Evolutionary conservation across 768 basidiomycete genomes (phyloP).

Genomic region (Phaffia australis): DNA sequence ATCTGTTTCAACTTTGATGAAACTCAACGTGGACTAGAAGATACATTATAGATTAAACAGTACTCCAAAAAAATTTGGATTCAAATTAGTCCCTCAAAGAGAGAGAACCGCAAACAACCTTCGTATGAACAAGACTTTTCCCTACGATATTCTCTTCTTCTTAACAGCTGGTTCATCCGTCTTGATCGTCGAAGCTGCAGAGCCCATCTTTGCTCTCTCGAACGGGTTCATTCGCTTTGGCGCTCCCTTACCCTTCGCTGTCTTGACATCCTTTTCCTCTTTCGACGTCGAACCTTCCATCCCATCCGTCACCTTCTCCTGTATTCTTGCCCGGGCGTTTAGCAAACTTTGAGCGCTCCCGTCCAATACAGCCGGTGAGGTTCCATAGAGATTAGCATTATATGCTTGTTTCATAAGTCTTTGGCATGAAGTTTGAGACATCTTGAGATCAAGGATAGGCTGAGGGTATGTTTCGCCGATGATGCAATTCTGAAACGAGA

Average conservation of each 20-base stretch:
- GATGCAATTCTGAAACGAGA: slow-evolving; percentile 30
- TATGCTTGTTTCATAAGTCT: slow-evolving; percentile 37
- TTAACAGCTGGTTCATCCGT: too few species aligned
- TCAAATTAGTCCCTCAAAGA: not conserved
- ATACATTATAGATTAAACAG: too few species aligned
- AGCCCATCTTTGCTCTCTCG: too few species aligned
- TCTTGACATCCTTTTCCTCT: too few species aligned
- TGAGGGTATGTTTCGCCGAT: slow-evolving; percentile 39
- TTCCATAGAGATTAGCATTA: slow-evolving; percentile 34
- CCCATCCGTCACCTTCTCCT: slow-evolving; percentile 21
- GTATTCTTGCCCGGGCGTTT: slow-evolving; percentile 17
- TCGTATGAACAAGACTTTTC: not conserved
- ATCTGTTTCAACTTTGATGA: too few species aligned
- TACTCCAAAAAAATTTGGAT: not conserved
- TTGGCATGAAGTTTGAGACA: slow-evolving; percentile 33
- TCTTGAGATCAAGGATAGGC: slow-evolving; percentile 38
- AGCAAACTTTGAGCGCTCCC: slow-evolving; percentile 33
- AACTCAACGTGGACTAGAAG: too few species aligned
- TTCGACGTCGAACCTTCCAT: slow-evolving; percentile 4
- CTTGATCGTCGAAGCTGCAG: too few species aligned
- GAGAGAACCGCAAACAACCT: not conserved
- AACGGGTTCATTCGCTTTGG: too few species aligned
- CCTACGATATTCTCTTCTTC: too few species aligned
- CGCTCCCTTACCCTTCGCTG: too few species aligned
- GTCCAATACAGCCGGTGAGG: slow-evolving; percentile 34